Evolutionary conservation across 2,329 filamentous ascomycete genomes (phyloP), one percentile per base, ranked within the genome.

Genomic region (Talaromyces sp.): DNA sequence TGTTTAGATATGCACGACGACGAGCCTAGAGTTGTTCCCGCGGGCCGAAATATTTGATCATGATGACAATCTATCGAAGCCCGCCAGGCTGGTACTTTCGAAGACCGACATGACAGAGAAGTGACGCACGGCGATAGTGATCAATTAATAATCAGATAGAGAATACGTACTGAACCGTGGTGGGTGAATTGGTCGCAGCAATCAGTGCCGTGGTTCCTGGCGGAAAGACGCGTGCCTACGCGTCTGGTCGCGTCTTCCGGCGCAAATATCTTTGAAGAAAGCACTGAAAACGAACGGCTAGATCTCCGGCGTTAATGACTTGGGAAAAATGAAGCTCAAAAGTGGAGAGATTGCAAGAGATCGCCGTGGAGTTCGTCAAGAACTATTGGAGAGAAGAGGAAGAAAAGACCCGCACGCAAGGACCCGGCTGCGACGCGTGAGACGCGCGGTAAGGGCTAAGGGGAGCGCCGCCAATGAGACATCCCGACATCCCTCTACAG

Each of bases 341-440:
- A 35, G 32, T 35, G 32, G 32, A 35, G 32, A 35, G 32, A 14
- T 14, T 12, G 32, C 32, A 12, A 32, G 32, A 14, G 32, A 14
- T 35, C 32, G 32, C 12, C 32, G 32, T 9, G 32, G 11, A 14
- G 12, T 35, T 35, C 32, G 27, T 29, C 27, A 29, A 29, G 27
- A 35, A 9, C 32, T 11, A 35, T 35, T 35, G 10, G 43, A 24
- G 43, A 24, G 19, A 19, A 21, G 8, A 10, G 19, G 12, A 11
- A 46, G 43, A 12, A 19, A 19, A 24, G 59, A 54, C 26, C 29
- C 26, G 35, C 46, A 50, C 48, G 29, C 7, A 46, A 31, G 50
- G 48, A 50, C 54, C 48, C 48, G 55, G 46, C 32, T 35, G 32
- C 52, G 59, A 57, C 59, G 59, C 59, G 59, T 60, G 54, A 48